Base-by-base conservation (phyloP, 2,329 filamentous ascomycete genomes). In the Fusarium sp. region DNA sequence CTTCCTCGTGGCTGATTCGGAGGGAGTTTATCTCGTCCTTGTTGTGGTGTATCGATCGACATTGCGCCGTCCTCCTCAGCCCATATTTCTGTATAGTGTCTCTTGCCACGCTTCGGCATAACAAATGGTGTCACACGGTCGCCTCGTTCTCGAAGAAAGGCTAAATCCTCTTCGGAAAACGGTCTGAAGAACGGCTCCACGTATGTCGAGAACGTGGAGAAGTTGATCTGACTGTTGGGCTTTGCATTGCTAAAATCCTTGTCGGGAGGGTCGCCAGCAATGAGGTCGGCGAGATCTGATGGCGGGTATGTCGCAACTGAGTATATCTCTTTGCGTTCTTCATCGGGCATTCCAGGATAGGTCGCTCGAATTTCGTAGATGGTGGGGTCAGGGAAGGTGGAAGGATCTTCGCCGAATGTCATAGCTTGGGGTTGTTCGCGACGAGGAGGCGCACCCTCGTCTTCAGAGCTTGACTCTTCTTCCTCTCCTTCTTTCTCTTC, bases 211-310 rank as follows among this genome's bases (percentile, higher is more conserved):
- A 99, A 99, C 4, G 95, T 97, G 63, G 91, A 92, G 73, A 96
- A 96, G 80, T 93, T 95, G 81, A 98, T 96, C 84, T 99, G 96
- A 77, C 95, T 97, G 26, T 92, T 91, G 10, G 95, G 95, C 80
- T 98, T 99, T 38, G 94, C 92, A 79, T 91, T 97, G 80, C 94
- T 98, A 78, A 98, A 98, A 83, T 99, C 96, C 80, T 94, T 95
- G 81, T 98, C 95, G 3, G 96, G 95, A 3, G 95, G 93, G 42
- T 93, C 91, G 53, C 96, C 96, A 16, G 95, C 93, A 72, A 97
- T 97, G 74, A 96, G 86, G 78, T 98, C 92, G 65, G 91, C 88
- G 14, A 99, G 87, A 78, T 98, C 93, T 72, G 89, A 92, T 58
- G 88, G 88, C 2, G 96, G 96, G 79, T 96, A 99, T 20, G 89